Percentiles rank a stretch among this genome's conserved stretches.
phyloP scores from a whole-genome alignment of 331 rosid species.

The Quercus phellos region DNA sequence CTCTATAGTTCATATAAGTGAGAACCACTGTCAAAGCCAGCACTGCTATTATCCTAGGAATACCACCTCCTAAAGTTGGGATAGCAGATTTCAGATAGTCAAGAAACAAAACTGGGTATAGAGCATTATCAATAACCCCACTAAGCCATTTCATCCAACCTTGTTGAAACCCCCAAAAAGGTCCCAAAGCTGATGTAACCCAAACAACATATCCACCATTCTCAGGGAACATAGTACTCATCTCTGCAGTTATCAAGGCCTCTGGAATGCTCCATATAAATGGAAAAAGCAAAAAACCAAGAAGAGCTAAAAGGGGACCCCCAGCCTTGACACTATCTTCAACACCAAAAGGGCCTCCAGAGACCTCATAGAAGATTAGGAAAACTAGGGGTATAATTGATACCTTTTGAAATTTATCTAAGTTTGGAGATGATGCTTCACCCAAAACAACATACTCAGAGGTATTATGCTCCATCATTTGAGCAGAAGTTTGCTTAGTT shows the following conservation, averaged over 20 bases:
- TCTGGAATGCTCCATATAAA: constrained; percentile 65
- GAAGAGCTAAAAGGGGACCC: constrained; percentile 53
- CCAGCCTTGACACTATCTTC: constrained; percentile 58
- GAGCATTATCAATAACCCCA: constrained; percentile 65
- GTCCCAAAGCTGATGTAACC: constrained; percentile 69
- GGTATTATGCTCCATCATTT: constrained; percentile 19
- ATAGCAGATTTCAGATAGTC: constrained; percentile 52
- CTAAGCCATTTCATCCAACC: constrained; percentile 72
- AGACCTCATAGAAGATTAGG: constrained; percentile 62
- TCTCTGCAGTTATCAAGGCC: constrained; percentile 62
- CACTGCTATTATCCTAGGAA: constrained; percentile 37
- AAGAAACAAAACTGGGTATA: constrained; percentile 50
- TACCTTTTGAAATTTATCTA: constrained; percentile 25
- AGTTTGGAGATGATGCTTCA: constrained; percentile 21
- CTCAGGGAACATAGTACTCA: constrained; percentile 63
- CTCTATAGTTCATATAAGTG: constrained; percentile 59
- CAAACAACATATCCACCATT: constrained; percentile 66
- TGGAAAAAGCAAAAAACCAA: constrained; percentile 53
- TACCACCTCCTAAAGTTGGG: constrained; percentile 39
- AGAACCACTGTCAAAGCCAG: constrained; percentile 33
- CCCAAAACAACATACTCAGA: constrained; percentile 18
- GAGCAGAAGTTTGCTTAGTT: constrained; percentile 5
- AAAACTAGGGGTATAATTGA: constrained; percentile 42
- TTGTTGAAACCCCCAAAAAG: constrained; percentile 59
- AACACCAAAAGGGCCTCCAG: constrained; percentile 67